Base-by-base conservation (phyloP, 2,329 filamentous ascomycete genomes). In the Volutella citrinella region DNA sequence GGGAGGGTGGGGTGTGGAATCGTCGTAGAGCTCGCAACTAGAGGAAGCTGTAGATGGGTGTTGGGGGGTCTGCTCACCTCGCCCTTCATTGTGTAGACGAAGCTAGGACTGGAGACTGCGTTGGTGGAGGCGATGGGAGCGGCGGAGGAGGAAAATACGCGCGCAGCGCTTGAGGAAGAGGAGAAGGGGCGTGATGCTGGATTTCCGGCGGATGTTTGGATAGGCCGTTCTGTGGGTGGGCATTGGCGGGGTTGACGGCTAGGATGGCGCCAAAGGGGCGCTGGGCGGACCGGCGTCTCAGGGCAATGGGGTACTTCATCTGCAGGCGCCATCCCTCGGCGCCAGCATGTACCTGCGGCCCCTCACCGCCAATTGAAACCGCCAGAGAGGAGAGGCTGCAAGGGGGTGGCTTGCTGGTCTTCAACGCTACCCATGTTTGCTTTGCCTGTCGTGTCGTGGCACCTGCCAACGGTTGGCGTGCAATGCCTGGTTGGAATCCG, bases 1-100 rank as follows among this genome's bases (percentile, higher is more conserved):
- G 32, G 31, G 32, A 30, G 11, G 13, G 13, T 13, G 10, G 9
- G 14, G 13, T 13, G n/a, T n/a, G n/a, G n/a, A n/a, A n/a, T n/a
- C n/a, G n/a, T n/a, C n/a, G n/a, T n/a, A n/a, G n/a, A n/a, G n/a
- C n/a, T n/a, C n/a, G n/a, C n/a, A n/a, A n/a, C n/a, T n/a, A n/a
- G n/a, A n/a, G n/a, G n/a, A n/a, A n/a, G n/a, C n/a, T n/a, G n/a
- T n/a, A n/a, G n/a, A n/a, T n/a, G n/a, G n/a, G n/a, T n/a, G n/a
- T n/a, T n/a, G n/a, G n/a, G n/a, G n/a, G n/a, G n/a, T n/a, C n/a
- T n/a, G n/a, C 72, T 59, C 59, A 76, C 72, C 69, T 76, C 72
- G 64, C 72, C 72, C 68, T 74, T 76, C 72, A 76, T 76, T 55
- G 46, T 73, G 48, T 43, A 36, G 41, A 49, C 42, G 40, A 49